phyloP scores from a whole-genome alignment of 345 rosid species.

The Balakata baccata region DNA sequence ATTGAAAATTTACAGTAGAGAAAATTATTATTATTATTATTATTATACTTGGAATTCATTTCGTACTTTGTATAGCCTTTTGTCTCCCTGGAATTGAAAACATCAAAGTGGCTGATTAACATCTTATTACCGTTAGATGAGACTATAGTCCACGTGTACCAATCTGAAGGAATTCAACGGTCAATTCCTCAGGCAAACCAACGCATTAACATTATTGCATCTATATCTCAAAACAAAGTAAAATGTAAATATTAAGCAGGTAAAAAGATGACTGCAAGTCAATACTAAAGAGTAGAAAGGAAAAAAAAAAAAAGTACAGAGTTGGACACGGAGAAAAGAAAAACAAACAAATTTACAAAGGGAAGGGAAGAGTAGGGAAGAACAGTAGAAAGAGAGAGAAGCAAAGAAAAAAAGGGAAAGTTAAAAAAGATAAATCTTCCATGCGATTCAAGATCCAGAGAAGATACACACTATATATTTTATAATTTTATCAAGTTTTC shows the following conservation, averaged over 20 bases:
- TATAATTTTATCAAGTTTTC: neutral
- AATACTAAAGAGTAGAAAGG: neutral
- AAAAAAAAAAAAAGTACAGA: neutral
- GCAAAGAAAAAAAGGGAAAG: neutral
- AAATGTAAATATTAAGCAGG: no score
- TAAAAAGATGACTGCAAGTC: neutral
- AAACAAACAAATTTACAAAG: neutral
- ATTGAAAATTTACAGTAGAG: no score
- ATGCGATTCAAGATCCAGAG: conserved; percentile 17
- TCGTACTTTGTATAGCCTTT: no score
- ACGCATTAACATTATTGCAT: neutral
- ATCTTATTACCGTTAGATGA: neutral
- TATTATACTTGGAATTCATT: no score
- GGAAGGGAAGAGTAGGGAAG: neutral
- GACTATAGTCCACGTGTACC: neutral
- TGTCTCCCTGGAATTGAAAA: no score
- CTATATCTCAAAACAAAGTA: neutral
- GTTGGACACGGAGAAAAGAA: neutral
- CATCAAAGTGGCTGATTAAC: no score
- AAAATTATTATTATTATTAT: no score
- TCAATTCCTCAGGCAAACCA: neutral
- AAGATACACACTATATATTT: neutral
- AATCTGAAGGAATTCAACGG: neutral
- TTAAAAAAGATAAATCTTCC: neutral
- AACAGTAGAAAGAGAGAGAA: neutral